phyloP scores from a whole-genome alignment of 208 protist genomes.

The Leishmania turanica region DNA sequence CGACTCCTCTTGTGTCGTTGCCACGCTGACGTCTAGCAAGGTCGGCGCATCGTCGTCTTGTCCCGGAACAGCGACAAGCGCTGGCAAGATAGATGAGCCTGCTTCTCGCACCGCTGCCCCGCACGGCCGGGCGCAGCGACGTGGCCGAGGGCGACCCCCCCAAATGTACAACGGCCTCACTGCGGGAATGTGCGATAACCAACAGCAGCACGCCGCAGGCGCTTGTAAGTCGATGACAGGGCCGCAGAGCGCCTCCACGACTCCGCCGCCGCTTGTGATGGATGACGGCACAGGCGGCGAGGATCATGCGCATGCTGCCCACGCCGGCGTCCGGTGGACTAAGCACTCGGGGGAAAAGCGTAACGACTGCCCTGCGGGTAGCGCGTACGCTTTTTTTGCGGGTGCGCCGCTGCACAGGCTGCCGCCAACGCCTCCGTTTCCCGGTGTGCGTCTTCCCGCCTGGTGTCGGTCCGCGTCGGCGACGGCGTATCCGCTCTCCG shows the following conservation, averaged over 20 bases:
- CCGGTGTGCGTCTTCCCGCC: neutral
- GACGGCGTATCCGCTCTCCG: slow-evolving; percentile 32
- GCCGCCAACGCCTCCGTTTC: slow-evolving; percentile 1
- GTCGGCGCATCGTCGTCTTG: neutral
- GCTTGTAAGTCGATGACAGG: neutral
- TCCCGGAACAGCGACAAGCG: neutral
- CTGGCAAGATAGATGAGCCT: neutral
- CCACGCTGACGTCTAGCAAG: neutral
- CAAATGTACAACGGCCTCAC: neutral
- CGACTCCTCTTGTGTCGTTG: neutral
- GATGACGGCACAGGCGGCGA: neutral
- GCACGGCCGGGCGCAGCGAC: neutral
- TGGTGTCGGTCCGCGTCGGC: slow-evolving; percentile 19
- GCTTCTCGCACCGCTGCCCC: neutral
- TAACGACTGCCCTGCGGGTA: neutral
- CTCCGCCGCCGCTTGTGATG: neutral
- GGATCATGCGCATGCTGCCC: neutral
- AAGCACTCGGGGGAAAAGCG: neutral
- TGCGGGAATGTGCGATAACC: neutral
- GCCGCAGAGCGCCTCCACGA: neutral
- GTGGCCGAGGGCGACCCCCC: neutral
- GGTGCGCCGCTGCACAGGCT: neutral
- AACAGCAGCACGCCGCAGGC: neutral
- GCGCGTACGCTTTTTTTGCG: neutral
- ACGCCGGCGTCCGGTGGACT: neutral